Percentiles rank a stretch among this genome's conserved stretches.
These are phyloP conservation scores for Cetradonia linearis DNA, from an alignment of 495 filamentous ascomycete genomes.

Conservation along the genomic window DNA sequence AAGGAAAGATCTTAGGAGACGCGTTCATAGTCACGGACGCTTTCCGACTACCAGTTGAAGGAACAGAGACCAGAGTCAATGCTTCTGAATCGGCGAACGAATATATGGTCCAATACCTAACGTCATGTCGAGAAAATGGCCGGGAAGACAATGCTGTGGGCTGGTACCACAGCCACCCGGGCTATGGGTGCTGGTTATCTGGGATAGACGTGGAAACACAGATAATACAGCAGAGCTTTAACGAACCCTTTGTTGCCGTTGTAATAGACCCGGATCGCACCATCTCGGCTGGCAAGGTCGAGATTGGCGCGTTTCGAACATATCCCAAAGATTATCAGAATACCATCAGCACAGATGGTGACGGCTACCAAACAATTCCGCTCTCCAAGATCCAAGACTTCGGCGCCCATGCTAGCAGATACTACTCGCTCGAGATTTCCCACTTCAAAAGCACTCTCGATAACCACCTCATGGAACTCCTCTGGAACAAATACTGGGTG, in stretches of 20 bases:
- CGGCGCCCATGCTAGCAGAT: conserved; percentile 78
- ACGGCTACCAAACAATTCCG: conserved; percentile 65
- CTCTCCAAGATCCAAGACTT: conserved; percentile 91
- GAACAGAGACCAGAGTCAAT: conserved; percentile 95
- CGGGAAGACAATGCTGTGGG: conserved; percentile 87
- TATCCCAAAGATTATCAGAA: conserved; percentile 67
- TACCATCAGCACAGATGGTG: conserved; percentile 39
- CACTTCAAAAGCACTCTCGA: conserved; percentile 92
- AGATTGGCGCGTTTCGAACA: conserved; percentile 94
- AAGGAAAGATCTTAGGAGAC: conserved; percentile 75
- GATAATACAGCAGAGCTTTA: conserved; percentile 65
- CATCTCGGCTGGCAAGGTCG: conserved; percentile 87
- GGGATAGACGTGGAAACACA: conserved; percentile 94
- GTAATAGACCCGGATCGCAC: conserved; percentile 97
- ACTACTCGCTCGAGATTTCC: conserved; percentile 83
- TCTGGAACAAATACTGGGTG: conserved; percentile 99
- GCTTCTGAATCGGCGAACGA: conserved; percentile 92
- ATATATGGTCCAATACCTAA: conserved; percentile 83
- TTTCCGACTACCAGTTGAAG: conserved; percentile 89
- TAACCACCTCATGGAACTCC: conserved; percentile 65
- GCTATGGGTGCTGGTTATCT: conserved; percentile 96
- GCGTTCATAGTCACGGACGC: conserved; percentile 92
- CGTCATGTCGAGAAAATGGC: conserved; percentile 59
- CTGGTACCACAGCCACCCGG: conserved; percentile 97
- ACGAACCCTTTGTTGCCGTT: conserved; percentile 88